Evolutionary conservation across 129 eudicot species (phyloP), one percentile per base, ranked within the genome.

Genomic region (Flaveria bidentis): DNA sequence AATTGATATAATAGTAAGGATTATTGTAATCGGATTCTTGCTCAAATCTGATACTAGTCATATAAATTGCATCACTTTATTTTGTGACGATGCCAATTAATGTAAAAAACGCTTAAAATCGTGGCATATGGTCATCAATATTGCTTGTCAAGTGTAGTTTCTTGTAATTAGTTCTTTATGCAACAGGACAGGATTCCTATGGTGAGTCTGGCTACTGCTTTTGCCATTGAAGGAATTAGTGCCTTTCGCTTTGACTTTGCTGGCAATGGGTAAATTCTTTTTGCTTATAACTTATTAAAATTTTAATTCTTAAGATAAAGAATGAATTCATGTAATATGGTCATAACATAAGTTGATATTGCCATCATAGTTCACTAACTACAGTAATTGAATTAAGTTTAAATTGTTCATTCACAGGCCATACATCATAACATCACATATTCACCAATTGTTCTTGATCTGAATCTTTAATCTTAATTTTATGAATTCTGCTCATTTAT

Each of bases 181-280:
- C 50, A 22, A 47, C 82, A 92, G 98, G 96, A 90, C 57, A 83
- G 88, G 61, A 88, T 89, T 77, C 96, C 98, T 16, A 90, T 90
- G 92, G 92, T 86, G 80, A 89, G 78, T 81, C 88, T 92, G 78
- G 94, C 96, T 57, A 77, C 85, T 83, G 89, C 90, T 76, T 80
- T 92, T 53, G 85, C 73, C 58, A 86, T 72, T 30, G 85, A 84
- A 72, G 94, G 94, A 84, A 76, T 88, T 63, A 90, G 89, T 82
- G 89, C 88, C 72, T 92, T 84, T 78, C 94, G 96, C 70, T 92
- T 90, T 63, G 98, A 92, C 77, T 92, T 92, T 61, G 82, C 98
- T 47, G 96, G 98, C 55, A 90, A 92, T 65, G 98, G 98, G 98
- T 92, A 84, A 81, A 82, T 36, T 11, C 5, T 20, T 18, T 71